Evolutionary conservation across 73 alveolate genomes (phyloP).

Genomic region (Strombidium stylifer): DNA sequence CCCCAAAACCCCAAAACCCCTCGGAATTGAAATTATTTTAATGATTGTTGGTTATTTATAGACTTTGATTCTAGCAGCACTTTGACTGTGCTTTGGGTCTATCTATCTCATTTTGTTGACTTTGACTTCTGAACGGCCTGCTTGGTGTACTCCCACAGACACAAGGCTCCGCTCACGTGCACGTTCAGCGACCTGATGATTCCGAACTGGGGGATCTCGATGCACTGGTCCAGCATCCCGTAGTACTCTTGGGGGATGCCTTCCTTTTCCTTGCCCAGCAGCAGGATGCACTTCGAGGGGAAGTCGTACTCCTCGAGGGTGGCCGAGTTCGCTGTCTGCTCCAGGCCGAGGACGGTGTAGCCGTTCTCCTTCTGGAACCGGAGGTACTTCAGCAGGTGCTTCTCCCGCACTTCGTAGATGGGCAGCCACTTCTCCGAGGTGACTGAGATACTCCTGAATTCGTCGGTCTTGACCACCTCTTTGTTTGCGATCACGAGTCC

Average conservation of each 20-base stretch:
- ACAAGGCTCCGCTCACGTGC: conserved; percentile 89
- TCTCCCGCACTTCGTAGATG: conserved; percentile 69
- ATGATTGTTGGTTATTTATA: no score
- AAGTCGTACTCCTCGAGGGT: conserved; percentile 76
- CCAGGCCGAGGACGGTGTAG: conserved; percentile 86
- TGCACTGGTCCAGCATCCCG: conserved; percentile 83
- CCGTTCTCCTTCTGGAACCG: conserved; percentile 81
- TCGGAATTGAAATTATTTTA: no score
- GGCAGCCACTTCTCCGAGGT: conserved; percentile 90
- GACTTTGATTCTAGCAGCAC: no score
- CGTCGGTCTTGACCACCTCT: conserved; percentile 49
- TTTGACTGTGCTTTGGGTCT: no score
- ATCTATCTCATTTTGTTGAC: no score
- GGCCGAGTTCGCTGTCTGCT: conserved; percentile 85
- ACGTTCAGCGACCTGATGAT: conserved; percentile 85
- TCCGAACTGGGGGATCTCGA: conserved; percentile 88
- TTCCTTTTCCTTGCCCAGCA: conserved; percentile 90
- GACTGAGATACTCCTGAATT: conserved; percentile 77
- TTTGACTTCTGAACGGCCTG: conserved; percentile 31
- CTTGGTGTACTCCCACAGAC: conserved; percentile 88
- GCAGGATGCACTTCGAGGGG: conserved; percentile 82
- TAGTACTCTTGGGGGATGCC: conserved; percentile 91
- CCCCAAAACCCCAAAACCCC: no score
- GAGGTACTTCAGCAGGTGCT: conserved; percentile 80
- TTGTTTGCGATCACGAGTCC: conserved; percentile 72